Evolutionary conservation across 2,329 filamentous ascomycete species (phyloP).

Genomic region (Trichoderma lentiforme): DNA sequence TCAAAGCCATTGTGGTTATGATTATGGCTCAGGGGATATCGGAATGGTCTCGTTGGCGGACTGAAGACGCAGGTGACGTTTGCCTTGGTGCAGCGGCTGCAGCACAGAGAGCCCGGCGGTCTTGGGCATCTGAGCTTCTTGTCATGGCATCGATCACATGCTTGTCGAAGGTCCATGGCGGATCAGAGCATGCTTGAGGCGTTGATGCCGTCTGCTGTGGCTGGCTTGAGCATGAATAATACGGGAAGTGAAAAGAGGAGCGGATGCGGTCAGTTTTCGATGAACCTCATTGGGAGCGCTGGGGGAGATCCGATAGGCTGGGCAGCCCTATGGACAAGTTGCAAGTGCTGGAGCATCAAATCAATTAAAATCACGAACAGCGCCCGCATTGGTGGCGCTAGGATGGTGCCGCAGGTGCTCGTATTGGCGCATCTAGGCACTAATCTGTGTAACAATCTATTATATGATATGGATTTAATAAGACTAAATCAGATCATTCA

Average conservation of each 20-base stretch:
- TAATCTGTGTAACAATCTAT: not conserved
- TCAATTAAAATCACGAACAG: not conserved
- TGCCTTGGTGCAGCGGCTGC: conserved; percentile 42
- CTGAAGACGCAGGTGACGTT: conserved; percentile 42
- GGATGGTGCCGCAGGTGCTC: not conserved
- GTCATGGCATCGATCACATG: conserved; percentile 45
- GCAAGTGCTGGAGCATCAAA: not conserved
- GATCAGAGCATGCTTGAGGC: not conserved
- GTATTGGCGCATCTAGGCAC: conserved; percentile 5
- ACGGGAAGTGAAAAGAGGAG: not conserved
- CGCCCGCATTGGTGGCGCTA: conserved; percentile 18
- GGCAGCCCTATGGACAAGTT: not conserved
- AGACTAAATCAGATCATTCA: not conserved
- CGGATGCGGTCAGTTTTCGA: not conserved
- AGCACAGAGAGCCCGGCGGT: conserved; percentile 33
- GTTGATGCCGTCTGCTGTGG: not conserved
- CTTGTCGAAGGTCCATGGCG: conserved; percentile 26
- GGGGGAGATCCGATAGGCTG: not conserved
- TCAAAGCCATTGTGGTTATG: conserved; percentile 19
- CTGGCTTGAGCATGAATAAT: not conserved
- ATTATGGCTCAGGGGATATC: not conserved
- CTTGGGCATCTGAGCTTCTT: conserved; percentile 48
- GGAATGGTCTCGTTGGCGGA: conserved; percentile 31
- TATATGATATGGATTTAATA: not conserved
- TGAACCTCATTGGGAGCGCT: not conserved